A percentile compares a stretch with the other conserved stretches of the same genome.
phyloP scores from a whole-genome alignment of 371 early-diverging fungal genomes.

The Rhizomucor pusillus region DNA sequence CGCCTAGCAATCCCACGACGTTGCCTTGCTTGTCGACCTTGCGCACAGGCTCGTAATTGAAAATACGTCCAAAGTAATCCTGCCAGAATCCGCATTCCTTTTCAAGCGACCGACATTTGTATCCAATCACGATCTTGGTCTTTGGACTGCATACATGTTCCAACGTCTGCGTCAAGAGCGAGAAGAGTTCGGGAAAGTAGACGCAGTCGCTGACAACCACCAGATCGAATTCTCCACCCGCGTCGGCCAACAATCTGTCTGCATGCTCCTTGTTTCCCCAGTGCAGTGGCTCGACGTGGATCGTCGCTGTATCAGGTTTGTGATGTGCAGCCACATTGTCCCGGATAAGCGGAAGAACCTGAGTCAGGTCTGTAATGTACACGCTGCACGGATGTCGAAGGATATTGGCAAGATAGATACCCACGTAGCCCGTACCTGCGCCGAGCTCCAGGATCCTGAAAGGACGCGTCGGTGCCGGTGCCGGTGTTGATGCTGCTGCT shows the following conservation, averaged over 20 bases:
- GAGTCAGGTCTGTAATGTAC: constrained; percentile 54
- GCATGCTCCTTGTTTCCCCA: constrained; percentile 55
- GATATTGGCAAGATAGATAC: constrained; percentile 51
- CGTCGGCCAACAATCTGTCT: constrained; percentile 11
- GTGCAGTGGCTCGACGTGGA: constrained; percentile 43
- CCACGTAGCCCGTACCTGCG: constrained; percentile 61
- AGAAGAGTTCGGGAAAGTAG: constrained; percentile 58
- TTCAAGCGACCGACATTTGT: constrained; percentile 56
- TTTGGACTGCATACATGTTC: constrained; percentile 33
- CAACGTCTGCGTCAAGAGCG: constrained; percentile 42
- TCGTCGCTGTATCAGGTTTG: constrained; percentile 6
- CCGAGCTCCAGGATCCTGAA: constrained; percentile 46
- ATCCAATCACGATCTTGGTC: constrained; percentile 55
- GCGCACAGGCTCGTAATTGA: constrained; percentile 55
- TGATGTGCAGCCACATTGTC: constrained; percentile 37
- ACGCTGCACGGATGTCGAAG: constrained; percentile 33
- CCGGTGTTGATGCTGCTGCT: constrained; percentile 26
- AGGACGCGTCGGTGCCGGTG: constrained; percentile 9
- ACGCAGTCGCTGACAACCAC: constrained; percentile 57
- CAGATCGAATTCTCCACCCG: constrained; percentile 37
- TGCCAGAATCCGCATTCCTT: constrained; percentile 66
- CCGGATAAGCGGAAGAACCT: constrained; percentile 51
- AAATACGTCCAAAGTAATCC: constrained; percentile 55
- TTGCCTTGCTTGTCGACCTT: constrained; percentile 11
- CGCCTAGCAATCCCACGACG: constrained; percentile 30